These are phyloP conservation scores for Mucor circinelloides DNA, from an alignment of 371 early-diverging fungal species.

Conservation along the genomic window DNA sequence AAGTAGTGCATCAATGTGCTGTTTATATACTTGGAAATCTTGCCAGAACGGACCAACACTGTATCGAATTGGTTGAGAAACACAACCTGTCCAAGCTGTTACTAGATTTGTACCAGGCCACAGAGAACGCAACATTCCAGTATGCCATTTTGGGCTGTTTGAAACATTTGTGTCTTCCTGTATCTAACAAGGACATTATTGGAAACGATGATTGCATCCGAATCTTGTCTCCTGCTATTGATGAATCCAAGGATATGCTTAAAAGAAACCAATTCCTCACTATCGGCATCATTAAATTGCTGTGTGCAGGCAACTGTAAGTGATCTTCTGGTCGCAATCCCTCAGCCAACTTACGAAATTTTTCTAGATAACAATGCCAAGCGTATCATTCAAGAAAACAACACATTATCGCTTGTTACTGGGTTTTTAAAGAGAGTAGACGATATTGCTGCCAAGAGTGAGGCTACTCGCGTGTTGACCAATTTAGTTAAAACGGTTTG, in stretches of 20 bases:
- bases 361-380: constrained; percentile 37
- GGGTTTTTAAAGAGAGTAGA: constrained; percentile 56
- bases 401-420: constrained; percentile 35
- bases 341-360: background rate
- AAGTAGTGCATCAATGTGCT: constrained; percentile 45
- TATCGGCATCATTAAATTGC: constrained; percentile 64
- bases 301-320: constrained; percentile 54
- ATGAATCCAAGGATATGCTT: constrained; percentile 59
- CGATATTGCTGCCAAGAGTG: constrained; percentile 62
- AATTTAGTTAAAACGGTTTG: constrained; percentile 59
- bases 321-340: background rate
- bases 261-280: constrained; percentile 63
- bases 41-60: constrained; percentile 62
- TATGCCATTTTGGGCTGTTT: constrained; percentile 64
- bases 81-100: constrained; percentile 49
- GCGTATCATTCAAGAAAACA: constrained; percentile 20
- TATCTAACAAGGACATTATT: constrained; percentile 52
- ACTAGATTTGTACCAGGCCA: constrained; percentile 46
- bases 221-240: constrained; percentile 47
- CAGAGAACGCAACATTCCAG: constrained; percentile 59
- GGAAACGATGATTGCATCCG: constrained; percentile 54
- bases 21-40: constrained; percentile 64
- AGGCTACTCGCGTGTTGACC: constrained; percentile 63
- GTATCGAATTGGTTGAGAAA: constrained; percentile 60
- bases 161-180: constrained; percentile 65